Evolutionary conservation across 2,329 filamentous ascomycete genomes (phyloP).

Genomic region (Ophiostoma sp.): DNA sequence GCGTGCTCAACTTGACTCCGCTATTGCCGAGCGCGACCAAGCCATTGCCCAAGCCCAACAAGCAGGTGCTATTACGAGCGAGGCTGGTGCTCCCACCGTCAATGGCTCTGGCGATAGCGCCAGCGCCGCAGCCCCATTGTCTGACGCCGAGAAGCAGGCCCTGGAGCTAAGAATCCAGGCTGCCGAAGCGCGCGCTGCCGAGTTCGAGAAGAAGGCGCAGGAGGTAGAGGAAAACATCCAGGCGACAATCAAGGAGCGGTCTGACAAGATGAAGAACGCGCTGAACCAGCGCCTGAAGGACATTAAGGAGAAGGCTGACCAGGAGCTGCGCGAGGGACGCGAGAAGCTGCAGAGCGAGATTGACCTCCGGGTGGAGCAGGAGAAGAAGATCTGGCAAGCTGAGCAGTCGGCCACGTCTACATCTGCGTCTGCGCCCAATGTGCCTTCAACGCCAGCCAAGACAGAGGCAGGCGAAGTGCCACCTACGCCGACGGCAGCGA

Average conservation of each 20-base stretch:
- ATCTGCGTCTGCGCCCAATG: background rate
- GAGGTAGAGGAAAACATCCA: slow-evolving; percentile 60
- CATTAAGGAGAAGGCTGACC: slow-evolving; percentile 49
- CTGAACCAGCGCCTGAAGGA: slow-evolving; percentile 68
- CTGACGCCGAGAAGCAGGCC: slow-evolving; percentile 54
- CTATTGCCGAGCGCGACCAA: slow-evolving; percentile 60
- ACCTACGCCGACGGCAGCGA: slow-evolving; percentile 34
- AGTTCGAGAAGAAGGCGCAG: slow-evolving; percentile 58
- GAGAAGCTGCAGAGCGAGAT: slow-evolving; percentile 46
- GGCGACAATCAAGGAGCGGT: slow-evolving; percentile 57
- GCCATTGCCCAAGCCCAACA: slow-evolving; percentile 42
- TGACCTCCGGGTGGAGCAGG: slow-evolving; percentile 53
- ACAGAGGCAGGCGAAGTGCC: slow-evolving; percentile 29
- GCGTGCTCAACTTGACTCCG: slow-evolving; percentile 55
- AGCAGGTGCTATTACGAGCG: slow-evolving; percentile 29
- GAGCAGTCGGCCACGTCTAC: slow-evolving; percentile 39
- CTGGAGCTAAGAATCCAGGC: slow-evolving; percentile 58
- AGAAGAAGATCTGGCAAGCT: slow-evolving; percentile 57
- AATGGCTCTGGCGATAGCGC: background rate
- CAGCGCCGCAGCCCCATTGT: slow-evolving; percentile 33
- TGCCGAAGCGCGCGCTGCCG: slow-evolving; percentile 57
- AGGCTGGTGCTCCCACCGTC: slow-evolving; percentile 23
- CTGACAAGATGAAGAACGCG: slow-evolving; percentile 63
- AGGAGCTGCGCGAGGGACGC: slow-evolving; percentile 48
- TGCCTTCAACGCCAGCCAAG: slow-evolving; percentile 20